Evolutionary conservation across 1,139 yeast genomes (phyloP).

Genomic region (Yamadazyma oceani): DNA sequence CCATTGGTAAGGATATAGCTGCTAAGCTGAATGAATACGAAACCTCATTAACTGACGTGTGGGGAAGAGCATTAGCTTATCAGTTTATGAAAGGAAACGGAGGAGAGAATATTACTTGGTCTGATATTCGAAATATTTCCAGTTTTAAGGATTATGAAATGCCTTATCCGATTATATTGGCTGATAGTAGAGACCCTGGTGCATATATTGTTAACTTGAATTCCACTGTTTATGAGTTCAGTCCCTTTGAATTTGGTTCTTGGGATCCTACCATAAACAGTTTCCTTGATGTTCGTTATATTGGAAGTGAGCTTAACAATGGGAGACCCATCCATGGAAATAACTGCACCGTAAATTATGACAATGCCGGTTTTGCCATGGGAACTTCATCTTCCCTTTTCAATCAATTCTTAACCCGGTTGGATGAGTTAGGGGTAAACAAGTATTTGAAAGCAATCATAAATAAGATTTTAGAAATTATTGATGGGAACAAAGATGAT

Average conservation of each 20-base stretch:
- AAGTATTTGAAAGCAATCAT: conserved; percentile 28
- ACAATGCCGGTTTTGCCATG: conserved; percentile 46
- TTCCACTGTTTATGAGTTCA: conserved; percentile 42
- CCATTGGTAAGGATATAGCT: conserved; percentile 27
- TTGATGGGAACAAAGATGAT: conserved; percentile 32
- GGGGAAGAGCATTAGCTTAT: conserved; percentile 45
- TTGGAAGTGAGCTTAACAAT: conserved; percentile 33
- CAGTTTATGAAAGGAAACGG: conserved; percentile 33
- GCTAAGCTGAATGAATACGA: conserved; percentile 36
- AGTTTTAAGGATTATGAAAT: conserved; percentile 33
- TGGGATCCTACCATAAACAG: conserved; percentile 43
- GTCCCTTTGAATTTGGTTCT: conserved; percentile 45
- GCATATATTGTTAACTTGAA: conserved; percentile 33
- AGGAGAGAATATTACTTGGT: conserved; percentile 41
- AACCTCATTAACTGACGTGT: conserved; percentile 41
- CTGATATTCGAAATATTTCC: conserved; percentile 28
- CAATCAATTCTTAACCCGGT: conserved; percentile 32
- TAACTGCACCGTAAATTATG: conserved; percentile 36
- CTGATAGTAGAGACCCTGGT: conserved; percentile 42
- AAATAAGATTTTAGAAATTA: conserved; percentile 23
- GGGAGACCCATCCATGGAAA: conserved; percentile 27
- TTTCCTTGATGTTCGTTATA: conserved; percentile 32
- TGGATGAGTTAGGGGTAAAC: conserved; percentile 22
- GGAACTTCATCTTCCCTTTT: conserved; percentile 48
- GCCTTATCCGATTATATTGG: conserved; percentile 44